Evolutionary conservation across 805 yeast species (phyloP).

Genomic region (Metschnikowia dekortorum): DNA sequence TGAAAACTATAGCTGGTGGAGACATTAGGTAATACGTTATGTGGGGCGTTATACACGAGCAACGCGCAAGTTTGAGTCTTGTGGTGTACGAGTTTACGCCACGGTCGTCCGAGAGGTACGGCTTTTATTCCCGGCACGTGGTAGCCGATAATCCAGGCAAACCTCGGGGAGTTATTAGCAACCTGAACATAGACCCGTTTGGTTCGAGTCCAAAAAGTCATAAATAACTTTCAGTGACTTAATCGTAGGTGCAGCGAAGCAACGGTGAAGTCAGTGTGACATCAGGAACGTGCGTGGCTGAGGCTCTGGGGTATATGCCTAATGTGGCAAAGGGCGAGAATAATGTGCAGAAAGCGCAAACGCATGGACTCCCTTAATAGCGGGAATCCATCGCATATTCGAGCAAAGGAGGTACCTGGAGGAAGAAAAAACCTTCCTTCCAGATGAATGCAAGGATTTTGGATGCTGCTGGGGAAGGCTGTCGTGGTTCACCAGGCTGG

Average conservation of each 20-base stretch:
- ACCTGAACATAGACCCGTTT: no score
- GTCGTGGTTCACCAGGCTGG: background rate
- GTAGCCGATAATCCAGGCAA: no score
- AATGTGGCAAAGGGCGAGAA: background rate
- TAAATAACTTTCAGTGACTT: no score
- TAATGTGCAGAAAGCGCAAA: background rate
- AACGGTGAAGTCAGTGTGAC: background rate
- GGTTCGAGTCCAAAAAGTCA: no score
- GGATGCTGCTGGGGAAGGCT: background rate
- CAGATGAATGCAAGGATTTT: background rate
- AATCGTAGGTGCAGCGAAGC: no score
- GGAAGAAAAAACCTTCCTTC: background rate
- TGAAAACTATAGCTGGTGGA: constrained; percentile 73
- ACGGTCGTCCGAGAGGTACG: background rate
- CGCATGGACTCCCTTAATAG: no score
- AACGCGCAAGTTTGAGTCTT: constrained; percentile 54
- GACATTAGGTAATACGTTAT: constrained; percentile 11
- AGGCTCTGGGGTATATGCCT: background rate
- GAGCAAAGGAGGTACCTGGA: no score
- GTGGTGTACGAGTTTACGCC: background rate
- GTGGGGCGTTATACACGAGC: constrained; percentile 37
- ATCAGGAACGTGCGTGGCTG: background rate
- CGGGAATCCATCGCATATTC: no score
- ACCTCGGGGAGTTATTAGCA: no score
- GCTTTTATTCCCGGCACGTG: background rate